These are phyloP conservation scores for Coemansia guatemalensis DNA, from an alignment of 192 early-diverging fungal genomes.

Conservation along the genomic window DNA sequence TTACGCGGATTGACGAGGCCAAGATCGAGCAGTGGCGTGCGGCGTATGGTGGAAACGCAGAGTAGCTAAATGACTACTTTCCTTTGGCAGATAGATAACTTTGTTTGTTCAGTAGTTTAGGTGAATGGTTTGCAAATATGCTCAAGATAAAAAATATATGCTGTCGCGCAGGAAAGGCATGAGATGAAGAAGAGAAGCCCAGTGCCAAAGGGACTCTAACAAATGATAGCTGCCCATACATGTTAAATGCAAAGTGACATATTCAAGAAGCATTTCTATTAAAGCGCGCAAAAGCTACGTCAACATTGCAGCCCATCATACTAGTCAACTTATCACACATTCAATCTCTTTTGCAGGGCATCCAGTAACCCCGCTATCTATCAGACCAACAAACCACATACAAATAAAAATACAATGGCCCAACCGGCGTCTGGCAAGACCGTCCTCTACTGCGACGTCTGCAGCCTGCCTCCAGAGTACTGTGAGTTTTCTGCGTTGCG, in stretches of 20 bases:
- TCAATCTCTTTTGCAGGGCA: no score
- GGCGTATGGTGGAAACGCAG: slow-evolving; percentile 72
- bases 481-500: slow-evolving; percentile 86
- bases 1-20: slow-evolving; percentile 85
- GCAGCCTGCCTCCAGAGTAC: slow-evolving; percentile 62
- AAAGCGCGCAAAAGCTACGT: no score
- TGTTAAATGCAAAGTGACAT: no score
- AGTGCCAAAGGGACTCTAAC: not conserved
- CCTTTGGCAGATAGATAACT: not conserved
- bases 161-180: slow-evolving; percentile 2
- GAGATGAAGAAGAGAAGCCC: slow-evolving; percentile 5
- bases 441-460: slow-evolving; percentile 44
- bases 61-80: not conserved
- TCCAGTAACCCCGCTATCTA: no score
- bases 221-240: no score
- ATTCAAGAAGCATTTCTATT: no score
- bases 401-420: no score
- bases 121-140: not conserved
- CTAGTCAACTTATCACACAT: no score
- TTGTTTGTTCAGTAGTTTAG: no score
- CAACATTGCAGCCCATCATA: no score
- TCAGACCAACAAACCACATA: no score
- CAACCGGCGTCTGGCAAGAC: slow-evolving; percentile 1
- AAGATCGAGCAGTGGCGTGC: slow-evolving; percentile 72
- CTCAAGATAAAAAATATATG: no score